A percentile compares a stretch with the other conserved stretches of the same genome.
Conservation (phyloP, 176 grass and related monocot species). For the Pharus latifolius region DNA sequence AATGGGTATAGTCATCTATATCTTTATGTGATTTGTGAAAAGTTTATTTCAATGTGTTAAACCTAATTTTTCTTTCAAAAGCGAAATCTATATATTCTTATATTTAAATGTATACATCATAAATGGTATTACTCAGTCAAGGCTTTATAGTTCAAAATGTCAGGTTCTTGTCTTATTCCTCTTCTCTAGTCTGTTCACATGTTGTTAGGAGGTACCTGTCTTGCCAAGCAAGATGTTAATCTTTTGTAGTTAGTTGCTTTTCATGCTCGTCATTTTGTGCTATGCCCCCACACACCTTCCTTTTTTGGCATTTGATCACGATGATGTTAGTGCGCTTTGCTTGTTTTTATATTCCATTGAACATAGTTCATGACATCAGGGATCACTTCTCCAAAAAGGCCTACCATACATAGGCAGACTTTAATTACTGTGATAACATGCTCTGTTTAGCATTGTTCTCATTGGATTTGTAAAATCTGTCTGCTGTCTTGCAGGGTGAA, state of each 20-base stretch:
- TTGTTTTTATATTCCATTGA: neutral
- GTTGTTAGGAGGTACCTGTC: neutral
- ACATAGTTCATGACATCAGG: neutral
- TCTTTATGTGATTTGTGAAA: neutral
- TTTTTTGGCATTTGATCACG: neutral
- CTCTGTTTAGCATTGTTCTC: too few relatives aligned
- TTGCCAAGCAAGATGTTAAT: neutral
- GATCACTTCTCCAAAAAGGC: neutral
- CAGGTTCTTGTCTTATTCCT: neutral
- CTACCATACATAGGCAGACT: neutral
- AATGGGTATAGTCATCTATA: constrained; percentile 57
- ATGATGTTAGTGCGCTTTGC: neutral
- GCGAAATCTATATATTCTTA: neutral
- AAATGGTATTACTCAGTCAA: neutral
- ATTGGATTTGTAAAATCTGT: neutral
- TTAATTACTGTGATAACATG: neutral
- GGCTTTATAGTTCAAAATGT: neutral
- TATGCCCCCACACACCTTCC: too few relatives aligned
- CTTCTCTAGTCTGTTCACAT: constrained; percentile 4
- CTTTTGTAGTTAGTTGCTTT: neutral
- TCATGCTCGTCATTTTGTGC: neutral
- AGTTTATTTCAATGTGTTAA: neutral
- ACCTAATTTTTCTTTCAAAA: neutral
- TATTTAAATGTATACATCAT: constrained; percentile 9
- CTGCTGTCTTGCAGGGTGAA: constrained; percentile 41